phyloP scores from a whole-genome alignment of 176 grass and related monocot genomes.

The Stipa capillata region DNA sequence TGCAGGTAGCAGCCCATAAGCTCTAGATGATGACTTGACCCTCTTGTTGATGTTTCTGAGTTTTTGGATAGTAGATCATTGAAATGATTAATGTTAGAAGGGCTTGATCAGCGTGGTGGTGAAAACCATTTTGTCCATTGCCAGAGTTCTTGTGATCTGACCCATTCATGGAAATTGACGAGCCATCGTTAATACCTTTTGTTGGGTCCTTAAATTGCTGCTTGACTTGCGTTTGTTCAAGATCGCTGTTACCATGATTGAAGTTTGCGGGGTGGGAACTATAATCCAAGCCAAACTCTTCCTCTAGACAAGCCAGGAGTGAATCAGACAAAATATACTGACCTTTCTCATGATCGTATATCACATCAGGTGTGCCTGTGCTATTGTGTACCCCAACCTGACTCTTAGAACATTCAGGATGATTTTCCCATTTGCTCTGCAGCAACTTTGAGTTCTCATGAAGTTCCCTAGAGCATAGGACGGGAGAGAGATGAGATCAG shows the following conservation, averaged over 20 bases:
- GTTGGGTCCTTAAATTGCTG: too few species aligned
- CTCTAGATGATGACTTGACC: slow-evolving; percentile 13
- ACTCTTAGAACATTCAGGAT: too few species aligned
- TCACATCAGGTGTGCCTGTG: too few species aligned
- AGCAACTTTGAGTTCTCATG: slow-evolving; percentile 11
- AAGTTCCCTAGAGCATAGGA: too few species aligned
- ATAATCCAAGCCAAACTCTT: too few species aligned
- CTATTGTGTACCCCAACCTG: too few species aligned
- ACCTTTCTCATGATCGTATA: slow-evolving; percentile 38
- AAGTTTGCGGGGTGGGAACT: too few species aligned
- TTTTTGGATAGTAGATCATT: neutral
- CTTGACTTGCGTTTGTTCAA: neutral
- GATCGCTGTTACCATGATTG: neutral
- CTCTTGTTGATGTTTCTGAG: too few species aligned
- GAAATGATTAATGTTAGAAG: neutral
- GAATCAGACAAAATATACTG: slow-evolving; percentile 66
- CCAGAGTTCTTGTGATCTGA: neutral
- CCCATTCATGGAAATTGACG: too few species aligned
- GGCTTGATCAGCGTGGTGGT: neutral
- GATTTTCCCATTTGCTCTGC: slow-evolving; percentile 6
- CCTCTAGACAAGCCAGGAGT: slow-evolving; percentile 43
- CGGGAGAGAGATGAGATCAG: too few species aligned
- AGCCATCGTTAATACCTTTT: too few species aligned
- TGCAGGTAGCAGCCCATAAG: too few species aligned
- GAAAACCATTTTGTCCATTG: slow-evolving; percentile 9